Base-by-base conservation (phyloP, 805 yeast genomes). In the Debaryomyces hansenii region DNA sequence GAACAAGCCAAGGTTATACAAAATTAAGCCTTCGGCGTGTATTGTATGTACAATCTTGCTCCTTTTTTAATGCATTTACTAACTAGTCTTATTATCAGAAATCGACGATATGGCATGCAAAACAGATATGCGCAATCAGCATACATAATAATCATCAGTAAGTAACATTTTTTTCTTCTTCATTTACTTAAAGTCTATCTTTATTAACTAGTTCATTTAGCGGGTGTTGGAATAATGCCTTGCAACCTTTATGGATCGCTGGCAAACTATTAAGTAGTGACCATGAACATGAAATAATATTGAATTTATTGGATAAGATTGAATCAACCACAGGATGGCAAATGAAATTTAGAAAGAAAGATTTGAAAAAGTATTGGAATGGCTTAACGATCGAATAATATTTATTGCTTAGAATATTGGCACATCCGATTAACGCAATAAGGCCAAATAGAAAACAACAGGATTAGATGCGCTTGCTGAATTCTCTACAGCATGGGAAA, bases 81-180 rank as follows among this genome's bases (percentile, higher is more conserved):
- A 20, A 31, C 45, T n/a, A 16, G 20, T 11, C 14, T 33, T 47
- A 24, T 27, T 18, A 12, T 12, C 41, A 48, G 41, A 53, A 54
- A 42, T 64, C 73, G 2, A 60, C 64, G 37, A 62, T 69, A 12
- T 67, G 72, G 72, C 74, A 69, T 49, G 74, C 74, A 4, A 69
- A 69, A 45, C 74, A 67, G 45, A 67, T 69, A 9, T 55, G 67
- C 41, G 69, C 69, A 20, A 66, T 67, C 29, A 55, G 66, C 8
- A 55, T 66, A 1, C 58, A 66, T 4, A 66, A 68, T 38, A 49
- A 44, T 10, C 60, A 59, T 33, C 62, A 52, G 46, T 45, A 45
- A 12, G 46, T 48, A 15, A 5, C 4, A 2, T 16, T 16, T 2
- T 24, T 24, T 6, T 11, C 11, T 24, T 16, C 24, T n/a, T 28